phyloP scores from a whole-genome alignment of 2,329 filamentous ascomycete species.

The Truncatella angustata region DNA sequence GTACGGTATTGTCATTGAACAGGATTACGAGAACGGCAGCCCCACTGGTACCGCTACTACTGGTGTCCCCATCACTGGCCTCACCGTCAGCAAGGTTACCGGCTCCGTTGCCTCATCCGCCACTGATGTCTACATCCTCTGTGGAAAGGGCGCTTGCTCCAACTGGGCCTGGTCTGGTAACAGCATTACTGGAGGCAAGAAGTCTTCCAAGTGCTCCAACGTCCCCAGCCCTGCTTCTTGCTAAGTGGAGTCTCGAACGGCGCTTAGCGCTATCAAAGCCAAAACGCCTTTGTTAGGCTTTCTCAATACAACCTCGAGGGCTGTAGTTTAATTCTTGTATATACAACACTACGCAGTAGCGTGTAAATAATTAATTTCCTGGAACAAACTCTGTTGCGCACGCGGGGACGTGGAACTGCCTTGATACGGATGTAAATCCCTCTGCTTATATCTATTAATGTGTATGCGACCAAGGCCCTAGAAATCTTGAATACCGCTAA shows the following conservation, averaged over 20 bases:
- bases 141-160: constrained; percentile 33
- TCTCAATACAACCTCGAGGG: too few species aligned
- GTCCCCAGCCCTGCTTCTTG: constrained; percentile 22
- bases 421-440: too few species aligned
- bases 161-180: constrained; percentile 35
- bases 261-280: too few species aligned
- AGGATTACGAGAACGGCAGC: constrained; percentile 50
- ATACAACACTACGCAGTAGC: too few species aligned
- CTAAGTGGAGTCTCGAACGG: constrained; percentile 9
- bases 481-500: too few species aligned
- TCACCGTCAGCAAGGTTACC: constrained; percentile 38
- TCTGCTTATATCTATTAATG: too few species aligned
- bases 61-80: constrained; percentile 42
- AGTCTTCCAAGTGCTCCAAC: constrained; percentile 61
- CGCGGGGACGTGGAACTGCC: too few species aligned
- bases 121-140: constrained; percentile 33
- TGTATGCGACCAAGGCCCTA: too few species aligned
- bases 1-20: constrained; percentile 57
- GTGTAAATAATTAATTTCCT: too few species aligned
- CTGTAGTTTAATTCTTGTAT: too few species aligned
- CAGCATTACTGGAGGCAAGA: constrained; percentile 35
- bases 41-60: constrained; percentile 40
- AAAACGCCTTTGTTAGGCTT: too few species aligned
- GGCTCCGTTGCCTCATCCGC: constrained; percentile 33
- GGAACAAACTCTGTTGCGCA: too few species aligned